A percentile compares a stretch with the other conserved stretches of the same genome.
Conservation (phyloP, 2,329 filamentous ascomycete genomes). For the Pyricularia sp. region DNA sequence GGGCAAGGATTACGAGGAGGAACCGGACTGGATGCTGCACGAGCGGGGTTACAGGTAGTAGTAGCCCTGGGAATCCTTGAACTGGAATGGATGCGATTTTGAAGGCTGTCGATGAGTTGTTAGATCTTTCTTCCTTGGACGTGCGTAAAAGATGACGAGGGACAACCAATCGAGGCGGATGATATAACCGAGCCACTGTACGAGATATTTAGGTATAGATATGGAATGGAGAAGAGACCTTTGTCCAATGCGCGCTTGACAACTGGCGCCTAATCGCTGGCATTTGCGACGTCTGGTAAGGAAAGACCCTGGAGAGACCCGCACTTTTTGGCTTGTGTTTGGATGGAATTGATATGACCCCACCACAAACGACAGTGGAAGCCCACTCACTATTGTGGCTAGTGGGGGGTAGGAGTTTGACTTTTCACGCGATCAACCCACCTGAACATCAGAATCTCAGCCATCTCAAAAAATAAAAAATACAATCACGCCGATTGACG, state of each 20-base stretch:
- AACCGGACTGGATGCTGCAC: too few relatives aligned
- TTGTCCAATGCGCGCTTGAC: neutral
- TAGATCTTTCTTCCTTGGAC: neutral
- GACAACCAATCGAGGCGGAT: neutral
- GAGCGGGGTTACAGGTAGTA: neutral
- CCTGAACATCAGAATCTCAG: neutral
- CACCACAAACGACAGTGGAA: neutral
- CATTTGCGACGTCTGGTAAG: neutral
- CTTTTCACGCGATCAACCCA: neutral
- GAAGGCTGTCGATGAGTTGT: neutral
- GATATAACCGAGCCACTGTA: neutral
- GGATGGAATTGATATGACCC: neutral
- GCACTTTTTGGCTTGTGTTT: neutral
- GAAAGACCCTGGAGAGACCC: neutral
- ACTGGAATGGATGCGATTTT: neutral
- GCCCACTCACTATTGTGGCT: too few relatives aligned
- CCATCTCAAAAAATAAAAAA: neutral
- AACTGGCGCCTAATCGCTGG: neutral
- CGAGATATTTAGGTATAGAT: neutral
- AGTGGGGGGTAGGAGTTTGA: neutral
- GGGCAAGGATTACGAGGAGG: neutral
- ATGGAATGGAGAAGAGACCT: neutral
- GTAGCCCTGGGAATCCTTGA: neutral
- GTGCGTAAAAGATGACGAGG: neutral
- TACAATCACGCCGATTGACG: neutral